Conservation (phyloP, 192 early-diverging fungal genomes). For the Hyaloraphidium curvatum region DNA sequence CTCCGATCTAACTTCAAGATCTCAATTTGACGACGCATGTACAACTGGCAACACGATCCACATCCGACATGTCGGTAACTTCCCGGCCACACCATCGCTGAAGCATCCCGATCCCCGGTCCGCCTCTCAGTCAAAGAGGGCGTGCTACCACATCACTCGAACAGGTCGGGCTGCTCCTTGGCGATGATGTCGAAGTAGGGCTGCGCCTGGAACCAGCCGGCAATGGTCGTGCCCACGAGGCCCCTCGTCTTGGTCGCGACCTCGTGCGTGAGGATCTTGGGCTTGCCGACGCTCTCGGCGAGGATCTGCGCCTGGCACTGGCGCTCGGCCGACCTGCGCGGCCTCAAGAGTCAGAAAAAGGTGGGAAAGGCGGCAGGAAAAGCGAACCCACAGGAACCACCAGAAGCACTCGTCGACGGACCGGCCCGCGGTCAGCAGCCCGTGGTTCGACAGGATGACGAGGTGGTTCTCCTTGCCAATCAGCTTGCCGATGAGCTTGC, state of each 20-base stretch:
- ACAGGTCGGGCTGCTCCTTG: background rate
- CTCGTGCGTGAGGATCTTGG: background rate
- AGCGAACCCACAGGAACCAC: no score
- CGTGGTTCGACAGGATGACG: constrained; percentile 37
- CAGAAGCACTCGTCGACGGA: constrained; percentile 32
- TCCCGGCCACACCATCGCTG: no score
- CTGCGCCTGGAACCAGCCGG: background rate
- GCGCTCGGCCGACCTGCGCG: constrained; percentile 18
- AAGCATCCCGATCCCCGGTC: no score
- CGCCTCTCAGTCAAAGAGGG: no score
- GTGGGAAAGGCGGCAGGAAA: no score
- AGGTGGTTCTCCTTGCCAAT: constrained; percentile 24
- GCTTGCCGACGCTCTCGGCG: constrained; percentile 12
- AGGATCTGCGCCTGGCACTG: constrained; percentile 32
- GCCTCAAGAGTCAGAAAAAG: no score
- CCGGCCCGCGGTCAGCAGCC: constrained; percentile 28
- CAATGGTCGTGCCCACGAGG: background rate
- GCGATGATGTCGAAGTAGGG: background rate
- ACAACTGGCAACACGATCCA: no score
- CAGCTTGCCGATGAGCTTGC: constrained; percentile 20
- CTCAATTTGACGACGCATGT: no score
- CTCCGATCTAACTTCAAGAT: no score
- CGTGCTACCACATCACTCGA: no score
- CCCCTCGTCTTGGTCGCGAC: background rate
- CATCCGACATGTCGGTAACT: no score